Evolutionary conservation across 306 rosid species (phyloP).

Genomic region (Corylus americana): DNA sequence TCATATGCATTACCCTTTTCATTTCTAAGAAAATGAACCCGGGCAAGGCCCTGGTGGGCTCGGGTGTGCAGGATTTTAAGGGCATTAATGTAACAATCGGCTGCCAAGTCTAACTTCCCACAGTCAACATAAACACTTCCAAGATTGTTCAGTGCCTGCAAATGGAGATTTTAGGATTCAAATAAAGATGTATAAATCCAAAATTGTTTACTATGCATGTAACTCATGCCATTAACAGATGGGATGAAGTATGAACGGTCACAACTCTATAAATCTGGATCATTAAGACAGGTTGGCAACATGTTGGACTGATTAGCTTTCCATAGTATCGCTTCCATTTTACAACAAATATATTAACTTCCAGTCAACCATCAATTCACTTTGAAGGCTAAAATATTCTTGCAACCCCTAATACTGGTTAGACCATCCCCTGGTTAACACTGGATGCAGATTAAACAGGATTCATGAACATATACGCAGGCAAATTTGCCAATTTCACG

Average conservation of each 20-base stretch:
- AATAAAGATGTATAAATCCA: conserved; percentile 5
- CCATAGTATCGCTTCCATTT: background rate
- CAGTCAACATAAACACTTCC: conserved; percentile 91
- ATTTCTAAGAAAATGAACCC: conserved; percentile 73
- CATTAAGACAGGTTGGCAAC: background rate
- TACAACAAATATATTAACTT: background rate
- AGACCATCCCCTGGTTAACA: background rate
- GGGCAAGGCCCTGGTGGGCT: conserved; percentile 96
- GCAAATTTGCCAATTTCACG: background rate
- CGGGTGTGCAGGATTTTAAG: conserved; percentile 86
- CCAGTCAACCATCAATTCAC: background rate
- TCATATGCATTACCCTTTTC: conserved; percentile 69
- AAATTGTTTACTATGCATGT: background rate
- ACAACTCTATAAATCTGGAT: conserved; percentile 4
- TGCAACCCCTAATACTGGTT: background rate
- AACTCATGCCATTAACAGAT: conserved; percentile 7
- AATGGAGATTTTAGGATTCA: conserved; percentile 25
- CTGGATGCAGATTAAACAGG: background rate
- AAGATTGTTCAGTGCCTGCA: conserved; percentile 87
- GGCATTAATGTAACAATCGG: conserved; percentile 88
- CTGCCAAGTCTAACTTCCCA: conserved; percentile 69
- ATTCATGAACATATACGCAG: background rate
- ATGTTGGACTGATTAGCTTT: background rate
- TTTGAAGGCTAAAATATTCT: background rate
- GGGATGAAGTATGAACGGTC: conserved; percentile 7